Conservation (phyloP, 306 rosid species). For the Citrullus mucosospermus region DNA sequence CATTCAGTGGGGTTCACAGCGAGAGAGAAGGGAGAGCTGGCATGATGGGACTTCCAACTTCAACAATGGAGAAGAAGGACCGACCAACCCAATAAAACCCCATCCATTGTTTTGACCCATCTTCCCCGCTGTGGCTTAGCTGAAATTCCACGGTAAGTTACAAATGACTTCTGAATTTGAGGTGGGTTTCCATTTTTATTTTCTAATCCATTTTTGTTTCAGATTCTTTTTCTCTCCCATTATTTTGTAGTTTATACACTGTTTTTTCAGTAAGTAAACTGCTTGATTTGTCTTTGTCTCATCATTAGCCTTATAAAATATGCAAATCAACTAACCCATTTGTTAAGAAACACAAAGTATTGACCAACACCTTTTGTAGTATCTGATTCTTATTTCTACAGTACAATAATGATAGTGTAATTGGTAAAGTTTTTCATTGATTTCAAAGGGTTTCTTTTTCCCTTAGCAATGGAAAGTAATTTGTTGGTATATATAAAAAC, state of each 20-base stretch:
- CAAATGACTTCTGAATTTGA: background rate
- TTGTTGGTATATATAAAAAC: background rate
- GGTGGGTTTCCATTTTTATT: background rate
- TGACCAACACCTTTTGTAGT: background rate
- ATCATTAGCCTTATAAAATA: background rate
- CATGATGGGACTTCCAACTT: slow-evolving; percentile 19
- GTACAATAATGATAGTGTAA: background rate
- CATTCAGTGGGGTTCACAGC: slow-evolving; percentile 12
- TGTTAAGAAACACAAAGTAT: background rate
- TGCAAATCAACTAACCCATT: background rate
- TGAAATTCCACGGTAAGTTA: background rate
- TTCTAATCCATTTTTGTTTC: background rate
- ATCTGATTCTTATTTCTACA: background rate
- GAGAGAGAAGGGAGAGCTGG: slow-evolving; percentile 9
- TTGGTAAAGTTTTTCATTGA: background rate
- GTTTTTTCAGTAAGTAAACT: background rate
- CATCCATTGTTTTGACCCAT: background rate
- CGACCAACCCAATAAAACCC: background rate
- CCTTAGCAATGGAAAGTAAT: background rate
- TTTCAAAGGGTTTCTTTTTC: background rate
- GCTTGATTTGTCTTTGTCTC: background rate
- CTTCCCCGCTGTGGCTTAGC: background rate
- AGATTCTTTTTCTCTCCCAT: background rate
- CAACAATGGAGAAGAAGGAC: background rate
- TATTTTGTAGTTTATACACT: background rate